Base-by-base conservation (phyloP, 441 rosid genomes). In the Gossypium armourianum region DNA sequence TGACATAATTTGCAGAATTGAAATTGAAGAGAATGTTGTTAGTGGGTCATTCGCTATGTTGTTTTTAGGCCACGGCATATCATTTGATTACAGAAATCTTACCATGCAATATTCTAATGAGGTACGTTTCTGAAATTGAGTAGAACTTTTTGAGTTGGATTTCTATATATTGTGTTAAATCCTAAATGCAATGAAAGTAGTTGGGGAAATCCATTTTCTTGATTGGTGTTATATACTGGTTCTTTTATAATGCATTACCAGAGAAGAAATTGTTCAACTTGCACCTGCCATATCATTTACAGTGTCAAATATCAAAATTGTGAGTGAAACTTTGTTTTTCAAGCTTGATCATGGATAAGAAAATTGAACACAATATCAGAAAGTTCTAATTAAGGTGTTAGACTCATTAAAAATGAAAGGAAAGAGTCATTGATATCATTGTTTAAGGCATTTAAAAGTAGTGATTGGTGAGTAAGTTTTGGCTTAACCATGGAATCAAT, bases 31-130 rank as follows among this genome's bases (percentile, higher is more conserved):
- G 85, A 77, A 83, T 53, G 81, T 76, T 68, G 89, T 92, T 78
- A 84, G 81, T 73, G 99, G 99, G 59, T 86, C 97, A 23, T 95
- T 95, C 84, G 90, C 79, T 83, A 95, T 92, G 99, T 63, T 89
- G 74, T 92, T 95, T 83, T 77, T 95, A 69, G 91, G 97, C 73
- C 84, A 86, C 74, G 88, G 89, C 72, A 90, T 95, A 72, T 89
- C 97, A 4, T 75, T 92, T 21, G 95, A 85, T 9, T 95, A 95
- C 83, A 88, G 97, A 83, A 90, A 95, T 81, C 96, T 90, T 71
- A 86, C 91, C 6, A n/a, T n/a, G n/a, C n/a, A 95, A 95, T 83
- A 80, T 95, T 36, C 68, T 89, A 50, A 85, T 88, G 89, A 92
- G 98, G 98, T 95, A 85, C 26, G 24, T 73, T 32, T 40, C 49